Evolutionary conservation across 441 rosid species (phyloP).

Genomic region (Pelargonium citronellum): DNA sequence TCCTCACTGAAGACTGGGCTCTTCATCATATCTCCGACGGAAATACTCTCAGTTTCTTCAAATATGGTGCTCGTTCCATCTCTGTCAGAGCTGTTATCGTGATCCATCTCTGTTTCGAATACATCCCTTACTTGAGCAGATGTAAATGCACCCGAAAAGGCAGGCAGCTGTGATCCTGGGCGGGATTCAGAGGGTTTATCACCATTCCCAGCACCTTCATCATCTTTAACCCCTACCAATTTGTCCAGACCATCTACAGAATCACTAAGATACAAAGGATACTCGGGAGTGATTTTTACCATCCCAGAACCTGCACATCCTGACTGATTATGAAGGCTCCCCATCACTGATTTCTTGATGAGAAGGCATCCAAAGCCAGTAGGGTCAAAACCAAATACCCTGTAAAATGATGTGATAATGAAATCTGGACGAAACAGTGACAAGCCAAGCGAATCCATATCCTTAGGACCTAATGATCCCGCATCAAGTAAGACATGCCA

Average conservation of each 20-base stretch:
- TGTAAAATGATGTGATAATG: constrained; percentile 80
- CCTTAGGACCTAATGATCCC: constrained; percentile 93
- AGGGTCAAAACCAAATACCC: constrained; percentile 88
- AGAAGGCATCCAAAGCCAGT: constrained; percentile 95
- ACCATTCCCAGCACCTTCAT: constrained; percentile 44
- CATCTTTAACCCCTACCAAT: constrained; percentile 46
- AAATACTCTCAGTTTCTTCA: constrained; percentile 83
- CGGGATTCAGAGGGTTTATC: constrained; percentile 51
- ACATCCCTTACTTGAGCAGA: constrained; percentile 89
- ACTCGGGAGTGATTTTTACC: constrained; percentile 91
- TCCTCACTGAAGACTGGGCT: constrained; percentile 94
- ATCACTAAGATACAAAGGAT: constrained; percentile 79
- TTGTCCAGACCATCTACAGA: constrained; percentile 77
- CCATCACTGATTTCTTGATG: constrained; percentile 92
- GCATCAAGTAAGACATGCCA: constrained; percentile 99
- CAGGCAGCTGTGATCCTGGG: constrained; percentile 70
- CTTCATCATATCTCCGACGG: constrained; percentile 90
- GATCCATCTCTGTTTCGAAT: constrained; percentile 72
- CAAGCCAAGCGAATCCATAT: constrained; percentile 93
- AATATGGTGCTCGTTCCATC: constrained; percentile 84
- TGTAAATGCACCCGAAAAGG: constrained; percentile 84
- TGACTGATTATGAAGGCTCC: constrained; percentile 77
- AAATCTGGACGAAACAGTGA: constrained; percentile 95
- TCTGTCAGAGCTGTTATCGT: constrained; percentile 73
- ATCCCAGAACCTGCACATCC: constrained; percentile 94